phyloP scores from a whole-genome alignment of 2,329 filamentous ascomycete genomes.

The Claviceps fusiformis region DNA sequence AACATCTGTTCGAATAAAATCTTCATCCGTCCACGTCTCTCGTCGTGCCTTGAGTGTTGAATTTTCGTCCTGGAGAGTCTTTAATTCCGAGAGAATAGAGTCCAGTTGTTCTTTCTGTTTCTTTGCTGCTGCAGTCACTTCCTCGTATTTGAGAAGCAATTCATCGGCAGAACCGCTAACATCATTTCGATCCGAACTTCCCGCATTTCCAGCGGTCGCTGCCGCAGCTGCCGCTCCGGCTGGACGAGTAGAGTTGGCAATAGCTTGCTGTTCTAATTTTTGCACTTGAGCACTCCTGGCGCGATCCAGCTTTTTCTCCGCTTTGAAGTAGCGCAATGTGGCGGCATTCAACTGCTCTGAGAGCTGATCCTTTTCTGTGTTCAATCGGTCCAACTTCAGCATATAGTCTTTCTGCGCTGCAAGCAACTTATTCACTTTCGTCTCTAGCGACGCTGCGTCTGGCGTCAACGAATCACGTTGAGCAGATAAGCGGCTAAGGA shows the following conservation, averaged over 20 bases:
- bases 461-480: slow-evolving; percentile 44
- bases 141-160: slow-evolving; percentile 62
- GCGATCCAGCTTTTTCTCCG: slow-evolving; percentile 87
- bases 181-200: slow-evolving; percentile 40
- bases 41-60: slow-evolving; percentile 56
- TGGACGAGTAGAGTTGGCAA: slow-evolving; percentile 50
- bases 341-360: slow-evolving; percentile 80
- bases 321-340: slow-evolving; percentile 83
- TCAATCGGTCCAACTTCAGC: slow-evolving; percentile 60
- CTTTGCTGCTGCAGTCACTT: slow-evolving; percentile 58
- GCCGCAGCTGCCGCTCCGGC: slow-evolving; percentile 6
- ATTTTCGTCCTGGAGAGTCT: slow-evolving; percentile 61
- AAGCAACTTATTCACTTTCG: slow-evolving; percentile 60
- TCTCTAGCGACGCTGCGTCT: slow-evolving; percentile 60
- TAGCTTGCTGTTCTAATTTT: slow-evolving; percentile 81
- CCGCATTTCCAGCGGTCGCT: slow-evolving; percentile 15
- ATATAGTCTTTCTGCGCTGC: slow-evolving; percentile 72
- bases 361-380: slow-evolving; percentile 68
- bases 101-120: slow-evolving; percentile 87
- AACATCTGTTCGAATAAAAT: slow-evolving; percentile 81
- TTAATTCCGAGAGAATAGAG: slow-evolving; percentile 63
- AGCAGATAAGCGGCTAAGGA: slow-evolving; percentile 46
- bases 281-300: slow-evolving; percentile 79
- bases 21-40: slow-evolving; percentile 72
- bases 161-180: slow-evolving; percentile 47